These are phyloP conservation scores for Psilocybe subaeruginosa DNA, from an alignment of 768 basidiomycete genomes.

Conservation along the genomic window DNA sequence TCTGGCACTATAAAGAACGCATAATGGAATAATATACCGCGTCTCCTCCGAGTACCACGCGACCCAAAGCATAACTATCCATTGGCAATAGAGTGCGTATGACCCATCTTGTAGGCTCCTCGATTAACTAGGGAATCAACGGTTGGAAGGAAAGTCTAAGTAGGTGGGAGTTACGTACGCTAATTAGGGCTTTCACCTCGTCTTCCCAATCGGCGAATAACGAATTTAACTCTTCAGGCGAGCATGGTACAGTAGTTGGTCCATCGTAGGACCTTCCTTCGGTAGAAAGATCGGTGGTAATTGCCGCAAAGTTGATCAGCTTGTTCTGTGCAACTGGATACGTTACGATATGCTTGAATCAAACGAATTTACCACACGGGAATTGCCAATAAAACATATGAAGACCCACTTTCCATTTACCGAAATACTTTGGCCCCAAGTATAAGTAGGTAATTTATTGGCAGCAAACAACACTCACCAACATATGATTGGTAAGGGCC, in stretches of 20 bases:
- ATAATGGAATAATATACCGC: slow-evolving; percentile 30
- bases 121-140: slow-evolving; percentile 31
- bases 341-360: not conserved
- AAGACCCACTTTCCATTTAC: not conserved
- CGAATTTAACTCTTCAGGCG: slow-evolving; percentile 38
- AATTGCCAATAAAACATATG: not conserved
- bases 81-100: slow-evolving; percentile 43
- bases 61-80: slow-evolving; percentile 38
- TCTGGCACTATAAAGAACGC: not conserved
- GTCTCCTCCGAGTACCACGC: slow-evolving; percentile 52
- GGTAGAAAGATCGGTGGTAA: slow-evolving; percentile 29
- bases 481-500: slow-evolving; percentile 22
- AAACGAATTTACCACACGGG: not conserved
- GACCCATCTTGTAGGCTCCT: slow-evolving; percentile 45
- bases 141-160: not conserved
- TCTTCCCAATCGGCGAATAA: slow-evolving; percentile 47
- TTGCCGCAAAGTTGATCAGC: slow-evolving; percentile 52
- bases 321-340: slow-evolving; percentile 46
- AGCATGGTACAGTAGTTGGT: slow-evolving; percentile 16
- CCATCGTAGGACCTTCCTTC: slow-evolving; percentile 36
- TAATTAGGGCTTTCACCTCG: slow-evolving; percentile 45
- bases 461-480: slow-evolving; percentile 23
- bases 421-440: not conserved
- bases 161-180: slow-evolving; percentile 31
- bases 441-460: not conserved